These are phyloP conservation scores for Penicillium concentricum DNA, from an alignment of 2,329 filamentous ascomycete genomes.

Conservation along the genomic window DNA sequence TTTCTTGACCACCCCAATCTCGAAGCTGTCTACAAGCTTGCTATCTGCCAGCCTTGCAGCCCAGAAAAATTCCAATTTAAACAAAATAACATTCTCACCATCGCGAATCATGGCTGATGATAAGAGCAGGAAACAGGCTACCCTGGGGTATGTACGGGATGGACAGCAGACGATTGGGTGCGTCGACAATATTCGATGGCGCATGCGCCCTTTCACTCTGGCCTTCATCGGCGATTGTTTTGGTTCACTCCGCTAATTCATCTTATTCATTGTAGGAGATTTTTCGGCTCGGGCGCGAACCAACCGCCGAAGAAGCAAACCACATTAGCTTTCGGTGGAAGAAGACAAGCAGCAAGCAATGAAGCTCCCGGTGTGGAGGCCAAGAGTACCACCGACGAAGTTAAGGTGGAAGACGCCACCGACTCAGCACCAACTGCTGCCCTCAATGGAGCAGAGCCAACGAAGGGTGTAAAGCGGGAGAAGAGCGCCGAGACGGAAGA, in stretches of 20 bases:
- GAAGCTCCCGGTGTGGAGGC: slow-evolving; percentile 28
- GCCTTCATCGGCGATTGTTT: background rate
- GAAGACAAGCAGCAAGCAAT: slow-evolving; percentile 47
- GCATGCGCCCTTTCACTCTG: slow-evolving; percentile 4
- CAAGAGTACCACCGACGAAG: slow-evolving; percentile 12
- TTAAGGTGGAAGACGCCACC: slow-evolving; percentile 13
- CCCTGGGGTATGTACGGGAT: slow-evolving; percentile 80
- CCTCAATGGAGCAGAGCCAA: slow-evolving; percentile 9
- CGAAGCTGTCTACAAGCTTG: background rate
- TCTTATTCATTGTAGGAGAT: slow-evolving; percentile 62
- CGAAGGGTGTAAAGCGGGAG: slow-evolving; percentile 39
- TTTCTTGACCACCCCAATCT: background rate
- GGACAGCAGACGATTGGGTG: slow-evolving; percentile 74
- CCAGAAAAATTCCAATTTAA: background rate
- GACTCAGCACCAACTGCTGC: slow-evolving; percentile 8
- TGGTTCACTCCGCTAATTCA: slow-evolving; percentile 1
- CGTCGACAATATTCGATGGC: slow-evolving; percentile 28
- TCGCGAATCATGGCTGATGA: slow-evolving; percentile 29
- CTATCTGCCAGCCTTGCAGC: background rate
- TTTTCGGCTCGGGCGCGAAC: slow-evolving; percentile 70
- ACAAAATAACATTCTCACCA: background rate
- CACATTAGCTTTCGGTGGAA: slow-evolving; percentile 69
- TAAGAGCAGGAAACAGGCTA: slow-evolving; percentile 65
- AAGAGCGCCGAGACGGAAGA: slow-evolving; percentile 42
- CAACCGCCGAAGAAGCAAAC: slow-evolving; percentile 68